These are phyloP conservation scores for Phoenix roebelenii DNA, from an alignment of 176 grass and related monocot genomes.

Conservation along the genomic window DNA sequence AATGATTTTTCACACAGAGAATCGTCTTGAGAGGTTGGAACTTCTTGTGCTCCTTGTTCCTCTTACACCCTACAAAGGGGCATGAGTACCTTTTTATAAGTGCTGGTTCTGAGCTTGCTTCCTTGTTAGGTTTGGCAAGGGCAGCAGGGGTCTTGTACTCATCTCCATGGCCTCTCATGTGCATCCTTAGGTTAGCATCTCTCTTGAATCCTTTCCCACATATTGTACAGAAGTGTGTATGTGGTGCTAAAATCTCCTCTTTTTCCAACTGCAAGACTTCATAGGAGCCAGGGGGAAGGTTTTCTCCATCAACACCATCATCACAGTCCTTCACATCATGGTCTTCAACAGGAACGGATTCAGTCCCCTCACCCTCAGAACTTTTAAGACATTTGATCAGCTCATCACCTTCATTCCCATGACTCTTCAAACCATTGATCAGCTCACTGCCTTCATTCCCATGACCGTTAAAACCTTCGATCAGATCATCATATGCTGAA, in stretches of 20 bases:
- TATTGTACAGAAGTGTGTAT: conserved; percentile 20
- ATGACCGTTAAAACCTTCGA: too few species aligned
- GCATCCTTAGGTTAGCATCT: conserved; percentile 26
- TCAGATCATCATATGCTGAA: conserved; percentile 12
- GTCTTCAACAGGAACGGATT: conserved; percentile 6
- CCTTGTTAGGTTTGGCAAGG: conserved; percentile 22
- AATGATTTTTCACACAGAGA: conserved; percentile 18
- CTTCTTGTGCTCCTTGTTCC: conserved; percentile 26
- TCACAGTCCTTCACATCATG: conserved; percentile 17
- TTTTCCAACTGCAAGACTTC: conserved; percentile 23
- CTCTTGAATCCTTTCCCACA: conserved; percentile 27
- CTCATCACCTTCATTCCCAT: conserved; percentile 15
- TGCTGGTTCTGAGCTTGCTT: conserved; percentile 12
- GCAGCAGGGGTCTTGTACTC: conserved; percentile 25
- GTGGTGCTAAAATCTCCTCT: conserved; percentile 25
- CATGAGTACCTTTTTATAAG: conserved; percentile 19
- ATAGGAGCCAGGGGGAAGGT: conserved; percentile 21
- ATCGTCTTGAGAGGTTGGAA: conserved; percentile 24
- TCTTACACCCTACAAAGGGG: conserved; percentile 20
- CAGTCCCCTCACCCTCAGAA: conserved; percentile 8
- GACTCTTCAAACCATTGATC: conserved; percentile 5
- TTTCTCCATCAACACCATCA: conserved; percentile 16
- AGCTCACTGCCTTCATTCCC: not conserved
- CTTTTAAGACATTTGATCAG: conserved; percentile 20
- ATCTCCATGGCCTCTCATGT: conserved; percentile 26